These are phyloP conservation scores for Psilocybe cyanescens DNA, from an alignment of 768 basidiomycete genomes.

Conservation along the genomic window DNA sequence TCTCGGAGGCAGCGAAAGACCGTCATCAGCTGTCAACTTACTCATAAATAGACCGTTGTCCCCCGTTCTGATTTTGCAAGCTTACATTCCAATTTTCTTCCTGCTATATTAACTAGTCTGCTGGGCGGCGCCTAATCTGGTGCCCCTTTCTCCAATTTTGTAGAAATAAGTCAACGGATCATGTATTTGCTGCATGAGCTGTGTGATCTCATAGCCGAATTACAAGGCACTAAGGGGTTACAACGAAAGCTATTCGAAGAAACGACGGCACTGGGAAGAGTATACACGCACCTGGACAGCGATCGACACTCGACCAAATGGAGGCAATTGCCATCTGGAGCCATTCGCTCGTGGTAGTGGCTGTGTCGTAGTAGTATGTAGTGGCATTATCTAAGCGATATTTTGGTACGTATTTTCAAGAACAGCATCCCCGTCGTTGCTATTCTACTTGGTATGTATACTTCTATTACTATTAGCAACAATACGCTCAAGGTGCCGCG, in stretches of 20 bases:
- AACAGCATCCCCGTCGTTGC: not conserved
- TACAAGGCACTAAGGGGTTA: too few relatives aligned
- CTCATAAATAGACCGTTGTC: not conserved
- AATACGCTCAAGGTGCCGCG: not conserved
- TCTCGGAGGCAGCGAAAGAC: not conserved
- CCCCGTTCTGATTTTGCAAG: not conserved
- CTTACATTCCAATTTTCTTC: too few relatives aligned
- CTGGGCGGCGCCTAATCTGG: not conserved
- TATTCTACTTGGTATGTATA: not conserved
- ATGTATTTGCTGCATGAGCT: too few relatives aligned
- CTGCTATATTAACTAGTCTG: not conserved
- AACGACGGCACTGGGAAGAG: not conserved
- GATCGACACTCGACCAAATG: not conserved
- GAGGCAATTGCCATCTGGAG: not conserved
- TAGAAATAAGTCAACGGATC: too few relatives aligned
- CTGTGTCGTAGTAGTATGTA: not conserved
- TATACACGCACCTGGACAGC: not conserved
- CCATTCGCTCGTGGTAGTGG: not conserved
- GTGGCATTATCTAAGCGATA: not conserved
- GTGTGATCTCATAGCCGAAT: too few relatives aligned
- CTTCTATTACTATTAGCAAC: constrained; percentile 2
- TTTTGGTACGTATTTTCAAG: not conserved
- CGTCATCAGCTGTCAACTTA: not conserved
- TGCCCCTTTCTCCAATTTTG: not conserved
- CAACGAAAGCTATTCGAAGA: too few relatives aligned